Base-by-base conservation (phyloP, 352 stramenopile species). In the Pythium rhizo-oryzae region DNA sequence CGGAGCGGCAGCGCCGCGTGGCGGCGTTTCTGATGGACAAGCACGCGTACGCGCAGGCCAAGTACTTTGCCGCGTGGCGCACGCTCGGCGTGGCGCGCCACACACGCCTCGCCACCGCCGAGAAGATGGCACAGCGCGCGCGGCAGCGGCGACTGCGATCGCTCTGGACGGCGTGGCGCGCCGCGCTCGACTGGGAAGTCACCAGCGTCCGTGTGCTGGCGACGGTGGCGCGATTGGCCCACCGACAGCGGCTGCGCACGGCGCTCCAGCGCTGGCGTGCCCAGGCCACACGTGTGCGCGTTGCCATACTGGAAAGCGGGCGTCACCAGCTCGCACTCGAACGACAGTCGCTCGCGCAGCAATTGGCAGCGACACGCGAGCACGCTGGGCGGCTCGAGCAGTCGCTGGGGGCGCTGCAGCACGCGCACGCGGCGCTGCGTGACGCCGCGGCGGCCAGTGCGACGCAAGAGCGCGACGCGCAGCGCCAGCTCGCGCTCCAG, bases 11-110 rank as follows among this genome's bases (percentile, higher is more conserved):
- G 37, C 71, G 67, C 43, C 72, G 70, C 28, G 54, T 87, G 21
- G 44, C 80, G 54, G 67, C 70, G 51, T 78, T 85, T 13, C 54
- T 86, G 46, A 67, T 81, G 65, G 61, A 43, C 2, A 82, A 65
- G 44, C 51, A 80, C 39, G 57, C 71, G 59, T 65, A 57, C 39
- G 41, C n/a, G 0, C 35, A 84, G 8, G 39, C 72, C 24, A 69
- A 67, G 24, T 73, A 53, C 25, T 82, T 90, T 46, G 23, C 47
- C 9, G 62, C 59, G 0, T 88, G 76, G 79, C 73, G 74, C 56
- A 23, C 71, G 15, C 8, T 65, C 15, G 49, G 13, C 2, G 2
- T 35, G 4, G 25, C 46, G 8, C 64, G 56, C 16, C 35, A 44
- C 50, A 15, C 25, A 16, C 65, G 65, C 15, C 35, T 57, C n/a